Percentiles rank a stretch among this genome's conserved stretches.
Conservation (phyloP, 73 alveolate genomes). For the Tetrahymena elliotti region DNA sequence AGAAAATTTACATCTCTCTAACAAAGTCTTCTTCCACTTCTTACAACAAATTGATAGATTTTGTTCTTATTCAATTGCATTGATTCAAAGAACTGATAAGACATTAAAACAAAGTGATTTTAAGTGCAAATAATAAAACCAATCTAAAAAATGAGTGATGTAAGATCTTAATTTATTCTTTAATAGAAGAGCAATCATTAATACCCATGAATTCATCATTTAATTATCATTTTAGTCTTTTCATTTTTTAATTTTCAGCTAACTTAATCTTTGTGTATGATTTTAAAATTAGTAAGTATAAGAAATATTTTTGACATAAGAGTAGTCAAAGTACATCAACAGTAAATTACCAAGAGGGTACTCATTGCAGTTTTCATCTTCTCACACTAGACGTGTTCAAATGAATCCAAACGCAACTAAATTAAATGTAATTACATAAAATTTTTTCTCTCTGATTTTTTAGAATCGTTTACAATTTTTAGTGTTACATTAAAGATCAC, state of each 20-base stretch:
- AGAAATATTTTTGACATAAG: background rate
- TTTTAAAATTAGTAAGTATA: background rate
- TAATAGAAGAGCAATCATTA: background rate
- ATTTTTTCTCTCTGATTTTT: background rate
- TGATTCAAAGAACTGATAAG: background rate
- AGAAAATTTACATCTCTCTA: background rate
- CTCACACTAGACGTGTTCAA: background rate
- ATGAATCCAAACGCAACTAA: background rate
- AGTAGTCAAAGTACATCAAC: background rate
- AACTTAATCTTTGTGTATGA: background rate
- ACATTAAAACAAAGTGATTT: background rate
- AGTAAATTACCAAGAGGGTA: background rate
- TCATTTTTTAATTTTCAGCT: background rate
- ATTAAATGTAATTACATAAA: background rate
- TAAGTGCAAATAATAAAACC: background rate
- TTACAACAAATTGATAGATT: background rate
- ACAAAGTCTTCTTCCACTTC: background rate
- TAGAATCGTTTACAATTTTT: background rate
- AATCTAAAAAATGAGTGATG: background rate
- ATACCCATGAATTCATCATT: background rate
- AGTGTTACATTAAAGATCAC: background rate
- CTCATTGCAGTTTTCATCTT: background rate
- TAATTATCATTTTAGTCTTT: background rate
- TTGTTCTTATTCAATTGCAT: background rate
- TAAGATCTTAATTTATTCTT: background rate